These are phyloP conservation scores for Exophiala aquamarina DNA, from an alignment of 2,329 filamentous ascomycete species.

Conservation along the genomic window DNA sequence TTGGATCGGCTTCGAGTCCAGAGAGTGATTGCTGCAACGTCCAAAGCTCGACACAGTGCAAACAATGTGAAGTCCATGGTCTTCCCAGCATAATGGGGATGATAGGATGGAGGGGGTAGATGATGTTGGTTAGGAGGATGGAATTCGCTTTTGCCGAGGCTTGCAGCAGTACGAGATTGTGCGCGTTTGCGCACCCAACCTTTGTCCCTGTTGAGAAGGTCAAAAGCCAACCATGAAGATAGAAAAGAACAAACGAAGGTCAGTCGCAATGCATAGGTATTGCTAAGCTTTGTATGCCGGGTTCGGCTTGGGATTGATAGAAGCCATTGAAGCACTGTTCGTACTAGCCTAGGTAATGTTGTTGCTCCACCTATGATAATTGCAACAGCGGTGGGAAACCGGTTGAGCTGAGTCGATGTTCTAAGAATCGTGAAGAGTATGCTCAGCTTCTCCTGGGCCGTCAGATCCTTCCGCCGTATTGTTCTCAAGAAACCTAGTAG, in stretches of 20 bases:
- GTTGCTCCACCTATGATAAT: slow-evolving; percentile 53
- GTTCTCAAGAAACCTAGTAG: slow-evolving; percentile 41
- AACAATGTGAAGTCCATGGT: slow-evolving; percentile 85
- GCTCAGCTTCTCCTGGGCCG: slow-evolving; percentile 34
- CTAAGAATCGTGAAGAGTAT: slow-evolving; percentile 27
- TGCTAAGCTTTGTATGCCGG: slow-evolving; percentile 9
- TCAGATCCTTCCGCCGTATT: slow-evolving; percentile 34
- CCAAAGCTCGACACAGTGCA: slow-evolving; percentile 68
- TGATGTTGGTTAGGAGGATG: slow-evolving; percentile 20
- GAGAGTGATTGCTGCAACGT: slow-evolving; percentile 66
- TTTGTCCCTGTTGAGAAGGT: slow-evolving; percentile 43
- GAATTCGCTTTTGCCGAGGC: slow-evolving; percentile 7
- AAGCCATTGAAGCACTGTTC: slow-evolving; percentile 30
- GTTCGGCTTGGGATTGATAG: slow-evolving; percentile 21
- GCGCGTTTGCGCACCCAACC: slow-evolving; percentile 25
- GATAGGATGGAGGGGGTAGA: slow-evolving; percentile 19
- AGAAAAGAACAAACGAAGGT: slow-evolving; percentile 48
- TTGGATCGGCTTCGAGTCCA: slow-evolving; percentile 55
- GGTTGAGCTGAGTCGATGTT: slow-evolving; percentile 27
- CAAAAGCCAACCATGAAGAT: slow-evolving; percentile 52
- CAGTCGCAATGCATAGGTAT: not conserved
- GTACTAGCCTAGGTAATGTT: slow-evolving; percentile 38
- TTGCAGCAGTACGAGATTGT: slow-evolving; percentile 14
- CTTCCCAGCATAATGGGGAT: slow-evolving; percentile 60
- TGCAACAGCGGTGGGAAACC: slow-evolving; percentile 42